Percentiles rank a stretch among this genome's conserved stretches.
These are phyloP conservation scores for Xerocomus spinulosus DNA, from an alignment of 768 basidiomycete genomes.

Conservation along the genomic window DNA sequence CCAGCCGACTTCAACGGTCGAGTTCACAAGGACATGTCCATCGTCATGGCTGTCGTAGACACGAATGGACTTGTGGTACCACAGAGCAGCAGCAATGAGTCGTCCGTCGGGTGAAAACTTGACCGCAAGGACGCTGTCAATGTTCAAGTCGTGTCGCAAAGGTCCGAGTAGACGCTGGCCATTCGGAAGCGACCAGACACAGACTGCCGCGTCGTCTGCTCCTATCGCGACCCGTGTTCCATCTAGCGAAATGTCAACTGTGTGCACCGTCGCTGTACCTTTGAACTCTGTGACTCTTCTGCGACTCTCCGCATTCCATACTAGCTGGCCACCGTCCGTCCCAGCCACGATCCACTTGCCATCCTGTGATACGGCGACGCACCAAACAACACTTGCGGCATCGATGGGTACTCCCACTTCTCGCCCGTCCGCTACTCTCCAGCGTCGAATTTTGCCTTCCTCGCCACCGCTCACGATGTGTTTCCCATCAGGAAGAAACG, in stretches of 20 bases:
- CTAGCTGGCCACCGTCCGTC: background rate
- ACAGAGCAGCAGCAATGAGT: background rate
- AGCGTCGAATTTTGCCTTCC: background rate
- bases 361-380: background rate
- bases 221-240: background rate
- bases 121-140: background rate
- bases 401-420: background rate
- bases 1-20: too few species aligned
- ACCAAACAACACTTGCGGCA: background rate
- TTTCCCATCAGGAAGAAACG: too few species aligned
- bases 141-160: background rate
- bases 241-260: background rate
- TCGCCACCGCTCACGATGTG: too few species aligned
- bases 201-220: background rate
- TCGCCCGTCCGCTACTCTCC: background rate
- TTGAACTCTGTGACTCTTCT: background rate
- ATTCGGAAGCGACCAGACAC: background rate
- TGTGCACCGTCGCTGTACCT: background rate
- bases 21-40: background rate
- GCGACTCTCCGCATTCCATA: background rate
- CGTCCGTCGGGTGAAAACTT: constrained; percentile 5
- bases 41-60: background rate
- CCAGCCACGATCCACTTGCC: constrained; percentile 1
- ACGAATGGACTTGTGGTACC: background rate
- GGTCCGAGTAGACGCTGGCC: background rate